Evolutionary conservation across 2,329 filamentous ascomycete species (phyloP), one percentile per base, ranked within the genome.

Genomic region (Colletotrichum theobromicola): DNA sequence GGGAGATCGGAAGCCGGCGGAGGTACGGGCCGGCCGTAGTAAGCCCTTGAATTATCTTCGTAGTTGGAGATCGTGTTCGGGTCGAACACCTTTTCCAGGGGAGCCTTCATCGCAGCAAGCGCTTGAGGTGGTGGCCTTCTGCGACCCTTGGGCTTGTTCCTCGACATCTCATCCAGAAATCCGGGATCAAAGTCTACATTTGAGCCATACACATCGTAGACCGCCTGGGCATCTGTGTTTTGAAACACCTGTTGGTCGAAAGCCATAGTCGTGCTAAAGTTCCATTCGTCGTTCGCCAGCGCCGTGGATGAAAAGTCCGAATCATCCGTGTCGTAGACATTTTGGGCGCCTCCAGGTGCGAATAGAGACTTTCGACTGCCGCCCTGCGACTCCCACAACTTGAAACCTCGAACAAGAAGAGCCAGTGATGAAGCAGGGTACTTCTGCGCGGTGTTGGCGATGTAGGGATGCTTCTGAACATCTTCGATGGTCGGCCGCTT

Each of bases 321-420:
- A 61, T 84, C 84, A 30, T 76, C 74, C 67, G 67, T 71, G 24
- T 57, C 70, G 2, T 83, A 83, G 15, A 88, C 86, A 2, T 85
- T 88, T 76, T 91, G 90, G 3, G 91, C 91, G 72, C 91, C 92
- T 26, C 89, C 89, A 4, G 87, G 83, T 7, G 88, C 88, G 76
- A 93, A 93, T 1, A 93, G 85, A 18, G 92, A 93, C 76, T 90
- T 90, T 60, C 94, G 90, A 77, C 90, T 91, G 32, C 94, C 94
- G 28, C 94, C 94, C 77, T 91, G 89, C 9, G 92, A 89, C 81
- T 96, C 94, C 94, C 94, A 96, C 24, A 92, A 80, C 80, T 92
- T 93, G 84, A 94, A 96, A 15, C 91, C 92, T 77, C 91, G 90
- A 12, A 96, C 93, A 2, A 96, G 87, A 74, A 91, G 87, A 4